A percentile compares a stretch with the other conserved stretches of the same genome.
These are phyloP conservation scores for Ensete ventricosum DNA, from an alignment of 176 grass and related monocot species.

Conservation along the genomic window DNA sequence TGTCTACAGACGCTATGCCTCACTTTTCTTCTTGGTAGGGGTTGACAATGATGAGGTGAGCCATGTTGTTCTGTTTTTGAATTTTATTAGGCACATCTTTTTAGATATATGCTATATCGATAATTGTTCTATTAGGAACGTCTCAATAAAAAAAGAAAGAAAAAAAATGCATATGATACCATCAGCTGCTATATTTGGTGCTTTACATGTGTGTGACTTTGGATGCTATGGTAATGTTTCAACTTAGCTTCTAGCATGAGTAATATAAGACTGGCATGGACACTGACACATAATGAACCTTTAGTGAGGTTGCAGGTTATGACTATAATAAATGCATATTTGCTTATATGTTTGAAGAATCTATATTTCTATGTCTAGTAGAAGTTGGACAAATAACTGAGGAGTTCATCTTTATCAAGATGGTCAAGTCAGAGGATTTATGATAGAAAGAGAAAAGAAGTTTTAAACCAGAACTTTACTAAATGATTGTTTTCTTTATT, in stretches of 20 bases:
- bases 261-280: background rate
- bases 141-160: no score
- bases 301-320: background rate
- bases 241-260: background rate
- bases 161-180: no score
- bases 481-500: background rate
- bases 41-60: slow-evolving; percentile 95
- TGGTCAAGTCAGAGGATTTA: background rate
- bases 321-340: background rate
- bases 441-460: no score
- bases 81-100: no score
- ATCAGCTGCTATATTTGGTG: no score
- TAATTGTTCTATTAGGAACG: no score
- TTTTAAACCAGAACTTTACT: background rate
- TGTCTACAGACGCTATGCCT: slow-evolving; percentile 91
- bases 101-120: no score
- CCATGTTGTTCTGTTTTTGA: background rate
- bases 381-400: background rate
- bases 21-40: slow-evolving; percentile 94
- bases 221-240: background rate
- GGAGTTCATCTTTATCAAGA: background rate
- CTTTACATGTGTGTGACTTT: background rate
- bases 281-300: background rate
- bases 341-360: background rate
- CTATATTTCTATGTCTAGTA: background rate